These are phyloP conservation scores for Diaporthe amygdali DNA, from an alignment of 2,329 filamentous ascomycete species.

Conservation along the genomic window DNA sequence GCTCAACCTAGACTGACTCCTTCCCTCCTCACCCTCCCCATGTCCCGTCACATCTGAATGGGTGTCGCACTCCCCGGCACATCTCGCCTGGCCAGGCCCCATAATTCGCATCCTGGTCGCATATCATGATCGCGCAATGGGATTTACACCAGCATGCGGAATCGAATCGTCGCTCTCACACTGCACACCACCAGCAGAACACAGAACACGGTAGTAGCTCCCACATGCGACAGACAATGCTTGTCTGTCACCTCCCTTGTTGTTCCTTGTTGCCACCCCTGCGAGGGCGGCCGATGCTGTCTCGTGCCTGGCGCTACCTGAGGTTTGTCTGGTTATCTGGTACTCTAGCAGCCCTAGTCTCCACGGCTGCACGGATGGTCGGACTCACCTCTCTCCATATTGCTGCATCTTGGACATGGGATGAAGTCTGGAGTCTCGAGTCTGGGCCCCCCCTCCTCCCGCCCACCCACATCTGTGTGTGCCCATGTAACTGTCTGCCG, in stretches of 20 bases:
- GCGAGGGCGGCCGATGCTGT: background rate
- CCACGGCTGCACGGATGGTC: background rate
- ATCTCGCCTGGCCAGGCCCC: background rate
- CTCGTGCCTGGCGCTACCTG: background rate
- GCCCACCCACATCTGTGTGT: background rate
- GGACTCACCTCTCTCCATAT: slow-evolving; percentile 6
- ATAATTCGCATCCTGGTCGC: slow-evolving; percentile 1
- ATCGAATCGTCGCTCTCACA: background rate
- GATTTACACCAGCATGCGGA: background rate
- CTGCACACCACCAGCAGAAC: background rate
- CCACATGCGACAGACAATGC: slow-evolving; percentile 9
- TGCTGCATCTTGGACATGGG: slow-evolving; percentile 7
- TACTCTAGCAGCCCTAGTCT: background rate
- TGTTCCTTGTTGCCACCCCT: background rate
- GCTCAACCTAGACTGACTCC: too few relatives aligned
- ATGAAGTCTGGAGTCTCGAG: slow-evolving; percentile 10
- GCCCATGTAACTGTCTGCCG: background rate
- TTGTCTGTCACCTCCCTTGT: background rate
- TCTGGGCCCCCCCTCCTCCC: background rate
- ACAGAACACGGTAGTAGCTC: background rate
- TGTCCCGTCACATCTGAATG: background rate
- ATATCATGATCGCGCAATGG: slow-evolving; percentile 7
- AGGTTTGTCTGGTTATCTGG: background rate
- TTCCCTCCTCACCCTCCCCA: too few relatives aligned
- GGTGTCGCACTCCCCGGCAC: background rate